Percentiles rank a stretch among this genome's conserved stretches.
These are phyloP conservation scores for Fusarium sp. DNA, from an alignment of 2,329 filamentous ascomycete species.

Conservation along the genomic window DNA sequence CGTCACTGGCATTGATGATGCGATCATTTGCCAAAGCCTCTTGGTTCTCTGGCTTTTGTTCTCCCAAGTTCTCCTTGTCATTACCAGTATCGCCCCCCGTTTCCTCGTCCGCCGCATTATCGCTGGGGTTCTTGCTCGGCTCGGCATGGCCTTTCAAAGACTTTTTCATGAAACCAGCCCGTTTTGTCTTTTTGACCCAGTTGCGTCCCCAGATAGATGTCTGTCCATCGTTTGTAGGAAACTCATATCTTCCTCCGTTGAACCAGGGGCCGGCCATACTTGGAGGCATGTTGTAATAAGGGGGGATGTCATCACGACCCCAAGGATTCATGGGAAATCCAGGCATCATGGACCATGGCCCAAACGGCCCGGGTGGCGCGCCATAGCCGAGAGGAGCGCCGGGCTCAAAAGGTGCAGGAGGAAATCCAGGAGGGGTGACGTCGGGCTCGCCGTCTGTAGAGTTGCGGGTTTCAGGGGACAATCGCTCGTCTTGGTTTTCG, in stretches of 20 bases:
- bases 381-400: not conserved
- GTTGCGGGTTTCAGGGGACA: not conserved
- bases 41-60: not conserved
- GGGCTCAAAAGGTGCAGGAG: not conserved
- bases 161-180: conserved; percentile 34
- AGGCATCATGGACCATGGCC: conserved; percentile 28
- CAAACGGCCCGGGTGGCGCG: conserved; percentile 9
- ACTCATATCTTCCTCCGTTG: conserved; percentile 47
- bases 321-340: conserved; percentile 25
- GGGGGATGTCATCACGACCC: conserved; percentile 37
- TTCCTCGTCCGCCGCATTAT: not conserved
- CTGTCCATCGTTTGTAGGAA: conserved; percentile 45
- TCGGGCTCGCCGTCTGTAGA: not conserved
- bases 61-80: not conserved
- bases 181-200: conserved; percentile 26
- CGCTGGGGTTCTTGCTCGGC: not conserved
- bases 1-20: conserved; percentile 33
- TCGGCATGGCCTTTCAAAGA: conserved; percentile 6
- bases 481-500: not conserved
- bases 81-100: conserved; percentile 4
- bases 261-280: conserved; percentile 24
- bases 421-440: not conserved
- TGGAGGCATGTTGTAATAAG: conserved; percentile 31
- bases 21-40: not conserved
- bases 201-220: conserved; percentile 51